Base-by-base conservation (phyloP, 208 protist species). In the Leishmania amazonensis region DNA sequence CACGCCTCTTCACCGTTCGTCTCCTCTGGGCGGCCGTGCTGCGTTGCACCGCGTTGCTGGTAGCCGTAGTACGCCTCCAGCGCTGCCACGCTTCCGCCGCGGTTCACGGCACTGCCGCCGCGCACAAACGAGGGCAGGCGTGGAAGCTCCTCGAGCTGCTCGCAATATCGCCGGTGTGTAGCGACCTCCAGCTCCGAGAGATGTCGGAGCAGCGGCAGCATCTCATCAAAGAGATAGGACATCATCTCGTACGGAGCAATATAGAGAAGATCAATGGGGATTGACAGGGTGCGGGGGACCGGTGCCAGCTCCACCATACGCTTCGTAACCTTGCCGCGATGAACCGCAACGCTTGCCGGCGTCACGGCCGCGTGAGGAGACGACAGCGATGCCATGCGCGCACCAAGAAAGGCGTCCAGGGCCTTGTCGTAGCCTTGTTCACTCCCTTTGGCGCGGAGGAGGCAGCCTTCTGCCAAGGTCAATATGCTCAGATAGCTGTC, bases 151-250 rank as follows among this genome's bases (percentile, higher is more conserved):
- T 93, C 89, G n/a, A 87, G 75, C 76, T 92, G 83, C 67, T 95
- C 90, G 19, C 92, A 65, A 83, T 95, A 94, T 9, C 80, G 77
- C n/a, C 79, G 75, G 77, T 90, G 90, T n/a, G 94, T 89, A n/a
- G 62, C 80, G 51, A 94, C 76, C 83, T 97, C 94, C 53, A 94
- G 87, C 76, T 95, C 90, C 9, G 92, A 88, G 19, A 97, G 76
- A 68, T 91, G 89, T 47, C 86, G 89, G 64, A 96, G 78, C 35
- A 91, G 81, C 40, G 86, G 87, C 47, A 97, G 83, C 93, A 96
- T 96, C 80, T 96, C 88, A 78, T 97, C 95, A 82, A 97, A 96
- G 74, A 96, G 79, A 71, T 93, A 94, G 24, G 93, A 92, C 60
- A 94, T 85, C 31, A 96, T 89, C 62, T 96, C 93, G 80, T 94